Evolutionary conservation across 345 rosid species (phyloP).

Genomic region (Eucalyptus grandis): DNA sequence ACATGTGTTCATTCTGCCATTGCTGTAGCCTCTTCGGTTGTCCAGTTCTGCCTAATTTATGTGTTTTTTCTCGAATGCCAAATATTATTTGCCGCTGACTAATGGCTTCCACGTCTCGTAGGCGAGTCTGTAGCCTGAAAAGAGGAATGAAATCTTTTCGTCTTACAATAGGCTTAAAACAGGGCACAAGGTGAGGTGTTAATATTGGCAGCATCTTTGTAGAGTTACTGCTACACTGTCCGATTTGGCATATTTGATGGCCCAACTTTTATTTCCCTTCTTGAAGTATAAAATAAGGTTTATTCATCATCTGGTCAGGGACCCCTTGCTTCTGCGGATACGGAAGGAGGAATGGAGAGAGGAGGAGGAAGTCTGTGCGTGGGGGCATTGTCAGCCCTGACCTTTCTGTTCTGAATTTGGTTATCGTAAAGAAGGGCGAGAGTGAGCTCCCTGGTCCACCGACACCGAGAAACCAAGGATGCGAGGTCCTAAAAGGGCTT

Average conservation of each 20-base stretch:
- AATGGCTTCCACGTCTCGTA: background rate
- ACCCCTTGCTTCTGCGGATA: slow-evolving; percentile 69
- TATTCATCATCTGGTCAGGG: slow-evolving; percentile 6
- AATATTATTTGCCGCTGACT: background rate
- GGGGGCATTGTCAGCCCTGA: slow-evolving; percentile 79
- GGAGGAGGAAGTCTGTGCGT: slow-evolving; percentile 76
- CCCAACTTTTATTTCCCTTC: background rate
- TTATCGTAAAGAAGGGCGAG: slow-evolving; percentile 72
- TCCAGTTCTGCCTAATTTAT: background rate
- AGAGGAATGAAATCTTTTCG: background rate
- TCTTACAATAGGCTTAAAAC: background rate
- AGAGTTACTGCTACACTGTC: background rate
- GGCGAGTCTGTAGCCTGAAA: slow-evolving; percentile 11
- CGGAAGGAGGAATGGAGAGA: slow-evolving; percentile 59
- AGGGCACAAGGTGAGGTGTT: too few species aligned
- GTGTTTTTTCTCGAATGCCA: background rate
- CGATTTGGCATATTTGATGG: background rate
- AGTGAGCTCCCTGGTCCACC: slow-evolving; percentile 63
- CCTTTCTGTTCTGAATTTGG: slow-evolving; percentile 69
- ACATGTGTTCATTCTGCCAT: background rate
- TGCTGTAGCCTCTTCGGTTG: background rate
- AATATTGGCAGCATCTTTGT: background rate
- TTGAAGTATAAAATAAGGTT: background rate
- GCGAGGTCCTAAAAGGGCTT: slow-evolving; percentile 83
- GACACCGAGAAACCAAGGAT: slow-evolving; percentile 67